phyloP scores from a whole-genome alignment of 345 rosid genomes.

The Arabidopsis thaliana region DNA sequence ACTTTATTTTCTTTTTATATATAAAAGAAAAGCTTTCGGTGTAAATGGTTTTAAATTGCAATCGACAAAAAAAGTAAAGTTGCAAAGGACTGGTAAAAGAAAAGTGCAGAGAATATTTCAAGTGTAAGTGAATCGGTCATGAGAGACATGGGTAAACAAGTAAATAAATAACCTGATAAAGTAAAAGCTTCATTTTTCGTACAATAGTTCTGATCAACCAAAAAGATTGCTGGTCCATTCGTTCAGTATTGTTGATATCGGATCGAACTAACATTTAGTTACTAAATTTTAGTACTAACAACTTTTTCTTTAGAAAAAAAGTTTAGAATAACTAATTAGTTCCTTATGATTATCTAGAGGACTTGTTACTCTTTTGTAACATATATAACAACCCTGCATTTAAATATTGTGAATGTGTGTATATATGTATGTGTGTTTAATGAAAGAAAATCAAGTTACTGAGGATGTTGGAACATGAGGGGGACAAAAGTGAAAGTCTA shows the following conservation, averaged over 20 bases:
- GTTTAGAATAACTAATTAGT: neutral
- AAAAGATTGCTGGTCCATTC: conserved; percentile 32
- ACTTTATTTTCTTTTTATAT: neutral
- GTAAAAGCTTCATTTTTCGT: conserved; percentile 21
- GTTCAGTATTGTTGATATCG: neutral
- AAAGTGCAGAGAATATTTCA: conserved; percentile 46
- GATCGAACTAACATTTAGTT: neutral
- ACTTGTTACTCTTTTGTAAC: neutral
- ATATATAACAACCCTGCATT: neutral
- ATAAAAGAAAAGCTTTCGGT: conserved; percentile 31
- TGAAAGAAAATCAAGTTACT: conserved; percentile 27
- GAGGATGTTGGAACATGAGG: conserved; percentile 37
- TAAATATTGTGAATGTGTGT: neutral
- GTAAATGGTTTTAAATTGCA: conserved; percentile 27
- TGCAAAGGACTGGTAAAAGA: conserved; percentile 41
- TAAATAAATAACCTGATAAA: conserved; percentile 38
- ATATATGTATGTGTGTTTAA: neutral
- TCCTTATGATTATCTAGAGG: neutral
- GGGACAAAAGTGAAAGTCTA: conserved; percentile 45
- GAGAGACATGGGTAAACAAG: conserved; percentile 41
- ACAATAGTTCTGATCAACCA: conserved; percentile 17
- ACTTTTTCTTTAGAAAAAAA: too few relatives aligned
- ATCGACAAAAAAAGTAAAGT: conserved; percentile 33
- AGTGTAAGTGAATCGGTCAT: conserved; percentile 35
- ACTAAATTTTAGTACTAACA: too few relatives aligned